Percentiles rank a stretch among this genome's conserved stretches.
Evolutionary conservation across 2,329 filamentous ascomycete genomes (phyloP).

Genomic region (Beauveria sp.): DNA sequence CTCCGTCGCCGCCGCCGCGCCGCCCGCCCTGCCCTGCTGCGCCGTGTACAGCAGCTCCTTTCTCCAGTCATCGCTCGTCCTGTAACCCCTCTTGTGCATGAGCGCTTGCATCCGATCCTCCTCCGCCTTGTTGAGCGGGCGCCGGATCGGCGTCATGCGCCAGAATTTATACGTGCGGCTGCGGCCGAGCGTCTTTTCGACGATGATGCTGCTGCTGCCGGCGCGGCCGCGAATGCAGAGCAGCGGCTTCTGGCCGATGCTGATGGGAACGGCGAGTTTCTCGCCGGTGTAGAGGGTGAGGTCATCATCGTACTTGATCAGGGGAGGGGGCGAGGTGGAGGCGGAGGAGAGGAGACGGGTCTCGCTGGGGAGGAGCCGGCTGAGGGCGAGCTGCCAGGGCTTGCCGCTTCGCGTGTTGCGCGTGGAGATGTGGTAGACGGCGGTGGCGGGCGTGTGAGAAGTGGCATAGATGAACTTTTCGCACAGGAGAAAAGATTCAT

Average conservation of each 20-base stretch:
- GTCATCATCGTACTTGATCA: conserved; percentile 8
- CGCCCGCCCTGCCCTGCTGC: background rate
- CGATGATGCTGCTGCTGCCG: background rate
- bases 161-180: background rate
- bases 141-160: conserved; percentile 1
- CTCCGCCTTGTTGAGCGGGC: background rate
- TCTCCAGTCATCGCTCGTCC: conserved; percentile 4
- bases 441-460: background rate
- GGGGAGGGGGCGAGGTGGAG: background rate
- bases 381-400: conserved; percentile 1
- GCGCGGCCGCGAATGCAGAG: conserved; percentile 3
- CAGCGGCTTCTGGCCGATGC: conserved; percentile 4
- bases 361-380: conserved; percentile 7
- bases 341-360: background rate
- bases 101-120: background rate
- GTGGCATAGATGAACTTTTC: conserved; percentile 3
- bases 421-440: conserved; percentile 5
- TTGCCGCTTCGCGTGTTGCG: conserved; percentile 3
- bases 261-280: background rate
- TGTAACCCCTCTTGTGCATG: background rate
- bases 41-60: conserved; percentile 4
- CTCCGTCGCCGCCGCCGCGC: background rate
- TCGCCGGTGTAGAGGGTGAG: conserved; percentile 4
- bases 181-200: background rate
- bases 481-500: background rate